Evolutionary conservation across 768 basidiomycete genomes (phyloP), one percentile per base, ranked within the genome.

Genomic region (Lentinus brumalis): DNA sequence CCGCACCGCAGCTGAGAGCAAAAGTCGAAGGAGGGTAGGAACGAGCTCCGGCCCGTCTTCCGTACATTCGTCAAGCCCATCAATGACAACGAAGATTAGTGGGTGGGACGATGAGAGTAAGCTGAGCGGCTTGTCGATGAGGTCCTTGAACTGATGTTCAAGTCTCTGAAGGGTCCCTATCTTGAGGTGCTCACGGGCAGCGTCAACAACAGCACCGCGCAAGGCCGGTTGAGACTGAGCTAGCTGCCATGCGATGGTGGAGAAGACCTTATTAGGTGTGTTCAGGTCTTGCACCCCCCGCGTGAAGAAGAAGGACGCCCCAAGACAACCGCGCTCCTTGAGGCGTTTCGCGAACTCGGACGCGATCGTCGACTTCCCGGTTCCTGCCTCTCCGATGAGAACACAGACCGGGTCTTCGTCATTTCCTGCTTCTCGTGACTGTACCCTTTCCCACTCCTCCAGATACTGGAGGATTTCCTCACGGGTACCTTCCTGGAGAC

Each of bases 361-460:
- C 6, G 76, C 70, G 16, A 79, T 74, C 29, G 76, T 61, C 2
- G 76, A 76, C 62, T 78, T 79, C 10, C 78, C 78, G 10, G 63
- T 67, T 10, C 78, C 78, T 12, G 77, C 75, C 15, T 65, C 63
- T 40, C 74, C 77, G 50, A 53, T 59, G 31, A 79, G 61, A 66
- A 72, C 72, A 46, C 69, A 68, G 6, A 77, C 40, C n/a, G 50
- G 35, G 21, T 26, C 21, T 26, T 26, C 21, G 21, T 26, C 21
- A 26, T 26, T 26, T 2, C 21, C 21, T 35, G 35, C 7, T 35
- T 6, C 35, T 35, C 35, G 35, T 35, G 35, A 6, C 35, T 35
- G 35, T 35, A 6, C 3, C 7, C 11, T 11, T 35, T 35, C 35
- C 35, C 35, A 35, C 35, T 35, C 35, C 11, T 11, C 11, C 35